Base-by-base conservation (phyloP, 2,329 filamentous ascomycete genomes). In the Xylaria sp. region DNA sequence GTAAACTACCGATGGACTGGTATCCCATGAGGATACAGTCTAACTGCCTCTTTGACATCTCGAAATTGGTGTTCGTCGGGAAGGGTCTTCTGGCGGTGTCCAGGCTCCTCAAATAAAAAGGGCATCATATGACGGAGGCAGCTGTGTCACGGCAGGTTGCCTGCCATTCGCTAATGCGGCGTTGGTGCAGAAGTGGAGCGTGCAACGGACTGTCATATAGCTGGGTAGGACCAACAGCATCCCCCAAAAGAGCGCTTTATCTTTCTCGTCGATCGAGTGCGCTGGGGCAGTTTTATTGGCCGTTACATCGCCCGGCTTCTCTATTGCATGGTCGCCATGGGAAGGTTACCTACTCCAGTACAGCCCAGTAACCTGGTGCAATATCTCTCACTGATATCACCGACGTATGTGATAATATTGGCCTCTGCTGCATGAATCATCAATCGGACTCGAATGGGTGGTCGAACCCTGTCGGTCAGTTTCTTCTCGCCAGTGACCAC, bases 41-140 rank as follows among this genome's bases (percentile, higher is more conserved):
- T 44, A 46, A 18, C 15, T 46, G 41, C 18, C 18, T 46, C 13
- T 18, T n/a, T 46, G 15, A 28, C 31, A 54, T 59, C 34, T 50
- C 31, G 39, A 50, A 50, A 12, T 15, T 52, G 25, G 28, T 46
- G 31, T 56, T 28, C 13, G 41, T 61, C 20, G 50, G 31, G 28
- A 56, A 56, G 50, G 34, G 20, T 18, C 61, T 23, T 18, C 39
- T 37, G 52, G 28, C 52, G 28, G 52, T 20, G 31, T 23, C 39
- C 37, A 52, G 39, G 65, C 25, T 68, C 39, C 61, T 10, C 37
- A 58, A 44, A 51, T 13, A 39, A 66, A 64, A 55, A 50, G n/a
- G 56, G 46, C 37, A 67, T 70, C 67, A 70, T 69, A 72, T 70
- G 69, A 72, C 58, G 62, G 63, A 58, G 52, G 50, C 44, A 48